phyloP scores from a whole-genome alignment of 2,329 filamentous ascomycete species.

The Xylariaceae sp. region DNA sequence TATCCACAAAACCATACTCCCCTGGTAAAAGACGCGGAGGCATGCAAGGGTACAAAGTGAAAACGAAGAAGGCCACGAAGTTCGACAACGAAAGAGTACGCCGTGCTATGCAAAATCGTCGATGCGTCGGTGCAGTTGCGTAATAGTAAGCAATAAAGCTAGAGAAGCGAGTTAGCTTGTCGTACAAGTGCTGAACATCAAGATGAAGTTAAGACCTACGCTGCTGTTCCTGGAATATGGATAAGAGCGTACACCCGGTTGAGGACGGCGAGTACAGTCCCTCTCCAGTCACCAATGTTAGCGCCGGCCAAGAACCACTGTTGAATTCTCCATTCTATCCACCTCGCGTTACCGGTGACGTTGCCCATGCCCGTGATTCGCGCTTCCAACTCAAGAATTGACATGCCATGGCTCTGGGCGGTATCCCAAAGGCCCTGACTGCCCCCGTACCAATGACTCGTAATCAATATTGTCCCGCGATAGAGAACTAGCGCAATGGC shows the following conservation, averaged over 20 bases:
- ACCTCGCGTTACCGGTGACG: constrained; percentile 42
- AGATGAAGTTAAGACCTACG: constrained; percentile 37
- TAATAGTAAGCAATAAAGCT: constrained; percentile 55
- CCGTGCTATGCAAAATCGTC: constrained; percentile 45
- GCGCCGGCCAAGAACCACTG: constrained; percentile 44
- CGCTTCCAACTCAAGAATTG: constrained; percentile 50
- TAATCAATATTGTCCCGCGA: constrained; percentile 60
- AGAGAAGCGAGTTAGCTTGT: not conserved
- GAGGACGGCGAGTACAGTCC: constrained; percentile 48
- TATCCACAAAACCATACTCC: constrained; percentile 54
- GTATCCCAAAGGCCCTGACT: constrained; percentile 52
- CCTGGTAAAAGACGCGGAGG: constrained; percentile 54
- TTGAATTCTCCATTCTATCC: constrained; percentile 47
- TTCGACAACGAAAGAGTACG: constrained; percentile 57
- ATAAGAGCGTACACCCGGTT: constrained; percentile 57
- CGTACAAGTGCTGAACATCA: not conserved
- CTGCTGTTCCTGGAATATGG: constrained; percentile 57
- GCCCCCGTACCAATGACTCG: constrained; percentile 57
- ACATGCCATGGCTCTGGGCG: constrained; percentile 51
- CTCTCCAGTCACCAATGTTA: constrained; percentile 43
- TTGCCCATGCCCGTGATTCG: constrained; percentile 33
- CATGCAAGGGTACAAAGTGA: constrained; percentile 54
- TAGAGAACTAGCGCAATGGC: constrained; percentile 69
- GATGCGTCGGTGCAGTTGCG: constrained; percentile 47
- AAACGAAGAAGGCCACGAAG: constrained; percentile 53